These are phyloP conservation scores for Magnaporthales sp. DNA, from an alignment of 2,329 filamentous ascomycete genomes.

Conservation along the genomic window DNA sequence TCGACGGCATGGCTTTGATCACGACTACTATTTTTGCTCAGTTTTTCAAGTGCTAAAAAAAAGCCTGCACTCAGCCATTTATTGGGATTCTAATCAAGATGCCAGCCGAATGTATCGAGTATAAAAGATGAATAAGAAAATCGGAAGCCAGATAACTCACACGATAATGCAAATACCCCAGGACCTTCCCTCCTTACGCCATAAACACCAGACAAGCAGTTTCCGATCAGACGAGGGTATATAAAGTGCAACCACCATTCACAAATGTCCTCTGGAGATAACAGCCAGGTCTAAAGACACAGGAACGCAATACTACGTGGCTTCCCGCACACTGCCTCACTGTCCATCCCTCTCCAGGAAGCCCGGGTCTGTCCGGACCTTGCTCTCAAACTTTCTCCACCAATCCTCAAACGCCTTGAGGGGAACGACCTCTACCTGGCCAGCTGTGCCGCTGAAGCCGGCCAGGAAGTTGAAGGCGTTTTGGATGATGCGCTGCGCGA, in stretches of 20 bases:
- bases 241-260: not conserved
- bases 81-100: not conserved
- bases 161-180: not conserved
- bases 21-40: not conserved
- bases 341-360: constrained; percentile 63
- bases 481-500: constrained; percentile 90
- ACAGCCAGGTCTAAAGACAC: not conserved
- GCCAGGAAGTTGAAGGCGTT: constrained; percentile 97
- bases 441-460: constrained; percentile 63
- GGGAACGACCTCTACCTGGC: constrained; percentile 74
- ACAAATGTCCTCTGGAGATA: not conserved
- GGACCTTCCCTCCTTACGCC: not conserved
- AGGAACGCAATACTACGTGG: no score
- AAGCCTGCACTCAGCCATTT: not conserved
- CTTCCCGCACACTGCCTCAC: not conserved
- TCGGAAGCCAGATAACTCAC: not conserved
- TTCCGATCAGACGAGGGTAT: not conserved
- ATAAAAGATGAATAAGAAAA: not conserved
- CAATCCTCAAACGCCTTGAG: constrained; percentile 92
- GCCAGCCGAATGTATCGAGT: not conserved
- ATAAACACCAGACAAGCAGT: not conserved
- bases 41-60: not conserved
- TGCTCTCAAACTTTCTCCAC: constrained; percentile 94
- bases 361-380: constrained; percentile 73
- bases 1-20: not conserved